phyloP scores from a whole-genome alignment of 148 eudicot species.

The Rhododendron griersonianum region DNA sequence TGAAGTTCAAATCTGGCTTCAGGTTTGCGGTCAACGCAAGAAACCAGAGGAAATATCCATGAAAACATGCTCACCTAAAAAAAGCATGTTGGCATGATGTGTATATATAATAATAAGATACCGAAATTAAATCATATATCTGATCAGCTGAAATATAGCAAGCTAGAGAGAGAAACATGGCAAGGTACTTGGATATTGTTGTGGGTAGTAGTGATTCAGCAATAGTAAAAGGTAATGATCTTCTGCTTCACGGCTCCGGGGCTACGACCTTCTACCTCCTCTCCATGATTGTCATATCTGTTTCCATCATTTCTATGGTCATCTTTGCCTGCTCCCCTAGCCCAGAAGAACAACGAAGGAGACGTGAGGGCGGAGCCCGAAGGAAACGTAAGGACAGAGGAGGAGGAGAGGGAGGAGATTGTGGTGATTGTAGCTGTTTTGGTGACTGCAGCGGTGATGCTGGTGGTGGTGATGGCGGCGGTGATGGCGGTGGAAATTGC shows the following conservation, averaged over 20 bases:
- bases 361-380: too few species aligned
- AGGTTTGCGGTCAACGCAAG: background rate
- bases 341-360: background rate
- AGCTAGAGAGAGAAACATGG: background rate
- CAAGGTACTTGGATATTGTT: background rate
- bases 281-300: background rate
- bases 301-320: background rate
- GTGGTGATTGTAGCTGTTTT: background rate
- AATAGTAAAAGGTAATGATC: background rate
- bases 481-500: background rate
- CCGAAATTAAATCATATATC: background rate
- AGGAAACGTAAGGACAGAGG: background rate
- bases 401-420: background rate
- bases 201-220: background rate
- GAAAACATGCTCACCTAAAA: too few species aligned
- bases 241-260: background rate
- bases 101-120: too few species aligned
- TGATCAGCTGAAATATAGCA: background rate
- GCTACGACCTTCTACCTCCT: background rate
- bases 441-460: background rate
- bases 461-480: background rate
- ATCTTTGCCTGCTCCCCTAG: background rate
- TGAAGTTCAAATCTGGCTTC: background rate
- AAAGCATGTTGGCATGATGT: too few species aligned
- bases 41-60: background rate